Evolutionary conservation across 176 grass and related monocot species (phyloP).

Genomic region (Oryza rufipogon): DNA sequence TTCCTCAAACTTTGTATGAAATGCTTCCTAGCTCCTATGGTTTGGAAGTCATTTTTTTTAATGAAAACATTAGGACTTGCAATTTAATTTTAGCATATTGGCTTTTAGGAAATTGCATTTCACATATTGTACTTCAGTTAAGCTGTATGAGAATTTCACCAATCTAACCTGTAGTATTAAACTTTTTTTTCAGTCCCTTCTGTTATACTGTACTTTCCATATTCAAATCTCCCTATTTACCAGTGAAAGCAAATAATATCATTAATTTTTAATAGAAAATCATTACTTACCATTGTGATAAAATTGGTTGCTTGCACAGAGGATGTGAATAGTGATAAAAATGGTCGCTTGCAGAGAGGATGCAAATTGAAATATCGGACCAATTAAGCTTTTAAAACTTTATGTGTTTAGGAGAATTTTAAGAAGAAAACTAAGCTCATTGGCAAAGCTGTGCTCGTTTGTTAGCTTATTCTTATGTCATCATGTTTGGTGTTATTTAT

Average conservation of each 20-base stretch:
- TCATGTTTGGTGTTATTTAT: constrained; percentile 17
- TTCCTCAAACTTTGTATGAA: neutral
- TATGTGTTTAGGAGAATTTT: constrained; percentile 7
- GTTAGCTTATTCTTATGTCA: constrained; percentile 20
- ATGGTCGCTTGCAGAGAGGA: neutral
- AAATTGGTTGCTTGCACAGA: neutral
- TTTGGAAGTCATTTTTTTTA: neutral
- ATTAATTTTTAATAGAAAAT: neutral
- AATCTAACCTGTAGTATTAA: neutral
- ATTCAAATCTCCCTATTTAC: neutral
- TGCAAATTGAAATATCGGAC: neutral
- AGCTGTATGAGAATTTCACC: neutral
- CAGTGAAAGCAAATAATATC: neutral
- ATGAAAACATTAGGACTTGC: neutral
- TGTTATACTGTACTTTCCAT: neutral
- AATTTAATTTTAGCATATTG: neutral
- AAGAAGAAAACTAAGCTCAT: neutral
- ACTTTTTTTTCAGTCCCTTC: neutral
- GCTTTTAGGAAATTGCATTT: neutral
- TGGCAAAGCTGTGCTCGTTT: neutral
- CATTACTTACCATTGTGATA: neutral
- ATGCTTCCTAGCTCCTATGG: neutral
- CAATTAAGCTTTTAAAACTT: neutral
- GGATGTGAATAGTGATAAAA: neutral
- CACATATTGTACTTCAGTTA: neutral